Percentiles rank a stretch among this genome's conserved stretches.
Evolutionary conservation across 345 rosid genomes (phyloP).

Genomic region (Eucalyptus globulus): DNA sequence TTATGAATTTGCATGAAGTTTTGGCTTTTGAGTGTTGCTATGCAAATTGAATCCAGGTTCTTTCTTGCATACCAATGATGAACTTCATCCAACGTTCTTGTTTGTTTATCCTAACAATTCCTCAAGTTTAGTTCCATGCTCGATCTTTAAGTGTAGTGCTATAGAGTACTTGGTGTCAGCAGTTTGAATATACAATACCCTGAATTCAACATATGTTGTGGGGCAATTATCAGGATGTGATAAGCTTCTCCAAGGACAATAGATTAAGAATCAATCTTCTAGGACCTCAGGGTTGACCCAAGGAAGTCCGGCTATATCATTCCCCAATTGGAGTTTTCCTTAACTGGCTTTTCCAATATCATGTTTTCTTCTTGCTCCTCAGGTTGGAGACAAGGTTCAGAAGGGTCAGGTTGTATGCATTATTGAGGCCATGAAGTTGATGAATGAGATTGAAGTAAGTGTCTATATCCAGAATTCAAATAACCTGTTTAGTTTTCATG

Average conservation of each 20-base stretch:
- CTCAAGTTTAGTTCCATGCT: neutral
- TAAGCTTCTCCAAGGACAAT: neutral
- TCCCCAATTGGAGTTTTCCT: neutral
- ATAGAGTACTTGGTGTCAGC: neutral
- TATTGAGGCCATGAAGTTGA: neutral
- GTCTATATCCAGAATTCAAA: neutral
- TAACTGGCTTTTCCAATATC: neutral
- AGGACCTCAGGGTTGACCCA: neutral
- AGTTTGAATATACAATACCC: neutral
- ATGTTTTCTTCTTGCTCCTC: neutral
- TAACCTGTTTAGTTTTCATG: neutral
- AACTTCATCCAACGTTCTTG: neutral
- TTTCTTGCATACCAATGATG: neutral
- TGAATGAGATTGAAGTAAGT: neutral
- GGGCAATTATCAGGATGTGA: neutral
- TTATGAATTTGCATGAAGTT: neutral
- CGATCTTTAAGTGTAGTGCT: neutral
- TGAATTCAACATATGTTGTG: neutral
- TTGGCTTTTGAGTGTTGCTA: neutral
- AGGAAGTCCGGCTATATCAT: neutral
- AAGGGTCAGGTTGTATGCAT: slow-evolving; percentile 1
- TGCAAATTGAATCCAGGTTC: neutral
- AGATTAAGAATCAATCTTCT: neutral
- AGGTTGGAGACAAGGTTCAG: slow-evolving; percentile 4
- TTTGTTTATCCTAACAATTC: neutral